phyloP scores from a whole-genome alignment of 345 rosid species.

The Theobroma cacao region DNA sequence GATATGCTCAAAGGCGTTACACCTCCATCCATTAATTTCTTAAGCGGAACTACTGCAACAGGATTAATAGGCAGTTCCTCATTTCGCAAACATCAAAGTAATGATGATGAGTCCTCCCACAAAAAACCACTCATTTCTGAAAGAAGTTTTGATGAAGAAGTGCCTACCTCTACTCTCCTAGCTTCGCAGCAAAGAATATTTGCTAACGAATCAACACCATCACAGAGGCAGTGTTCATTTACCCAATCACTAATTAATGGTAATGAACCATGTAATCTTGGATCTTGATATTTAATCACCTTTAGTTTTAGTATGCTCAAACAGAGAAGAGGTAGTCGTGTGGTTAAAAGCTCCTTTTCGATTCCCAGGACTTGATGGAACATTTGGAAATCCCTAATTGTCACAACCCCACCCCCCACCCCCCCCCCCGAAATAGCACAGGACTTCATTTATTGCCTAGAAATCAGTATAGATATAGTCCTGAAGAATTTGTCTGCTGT shows the following conservation, averaged over 20 bases:
- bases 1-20: conserved; percentile 6
- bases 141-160: background rate
- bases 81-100: background rate
- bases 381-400: too few species aligned
- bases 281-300: background rate
- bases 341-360: background rate
- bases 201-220: background rate
- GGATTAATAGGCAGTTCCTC: background rate
- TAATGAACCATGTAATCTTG: background rate
- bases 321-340: background rate
- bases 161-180: background rate
- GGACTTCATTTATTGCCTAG: too few species aligned
- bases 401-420: too few species aligned
- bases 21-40: background rate
- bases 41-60: background rate
- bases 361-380: background rate
- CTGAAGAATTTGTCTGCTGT: background rate
- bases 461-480: too few species aligned
- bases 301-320: background rate
- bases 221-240: conserved; percentile 1
- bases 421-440: too few species aligned
- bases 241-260: conserved; percentile 14
- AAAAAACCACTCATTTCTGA: background rate
- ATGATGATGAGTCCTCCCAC: background rate
- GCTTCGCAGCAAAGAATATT: background rate